Conservation (phyloP, 805 yeast species). For the Saturnispora sanitii region DNA sequence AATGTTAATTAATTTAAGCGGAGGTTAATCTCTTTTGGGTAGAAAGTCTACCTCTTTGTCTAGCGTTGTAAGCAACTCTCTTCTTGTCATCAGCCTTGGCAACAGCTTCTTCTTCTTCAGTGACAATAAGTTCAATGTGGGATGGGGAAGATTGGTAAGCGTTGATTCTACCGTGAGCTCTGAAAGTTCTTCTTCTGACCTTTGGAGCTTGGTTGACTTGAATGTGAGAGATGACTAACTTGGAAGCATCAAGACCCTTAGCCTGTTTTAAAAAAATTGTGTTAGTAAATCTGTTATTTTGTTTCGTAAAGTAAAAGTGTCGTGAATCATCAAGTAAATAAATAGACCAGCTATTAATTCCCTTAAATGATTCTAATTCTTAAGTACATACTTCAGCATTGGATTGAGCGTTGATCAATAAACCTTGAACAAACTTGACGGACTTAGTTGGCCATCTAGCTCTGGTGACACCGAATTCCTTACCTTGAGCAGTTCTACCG, state of each 20-base stretch:
- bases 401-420: slow-evolving; percentile 95
- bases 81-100: slow-evolving; percentile 62
- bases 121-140: slow-evolving; percentile 94
- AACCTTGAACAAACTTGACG: slow-evolving; percentile 88
- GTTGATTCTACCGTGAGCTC: slow-evolving; percentile 99
- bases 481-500: slow-evolving; percentile 99
- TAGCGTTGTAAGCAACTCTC: slow-evolving; percentile 65
- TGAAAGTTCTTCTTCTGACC: slow-evolving; percentile 99
- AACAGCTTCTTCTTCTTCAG: slow-evolving; percentile 91
- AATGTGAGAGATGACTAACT: slow-evolving; percentile 92
- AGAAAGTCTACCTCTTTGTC: slow-evolving; percentile 90
- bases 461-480: slow-evolving; percentile 99
- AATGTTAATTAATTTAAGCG: slow-evolving; percentile 24
- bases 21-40: slow-evolving; percentile 81
- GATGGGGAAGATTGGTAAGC: slow-evolving; percentile 98
- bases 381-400: slow-evolving; percentile 73
- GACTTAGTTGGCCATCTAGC: slow-evolving; percentile 99
- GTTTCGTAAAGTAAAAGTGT: background rate
- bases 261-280: slow-evolving; percentile 31
- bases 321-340: background rate
- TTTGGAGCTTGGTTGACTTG: slow-evolving; percentile 99
- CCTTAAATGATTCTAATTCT: background rate
- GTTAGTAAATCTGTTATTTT: background rate
- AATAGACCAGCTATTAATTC: background rate
- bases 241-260: slow-evolving; percentile 94